Percentiles rank a stretch among this genome's conserved stretches.
Evolutionary conservation across 2,329 filamentous ascomycete species (phyloP).

Genomic region (Neonectria hederae): DNA sequence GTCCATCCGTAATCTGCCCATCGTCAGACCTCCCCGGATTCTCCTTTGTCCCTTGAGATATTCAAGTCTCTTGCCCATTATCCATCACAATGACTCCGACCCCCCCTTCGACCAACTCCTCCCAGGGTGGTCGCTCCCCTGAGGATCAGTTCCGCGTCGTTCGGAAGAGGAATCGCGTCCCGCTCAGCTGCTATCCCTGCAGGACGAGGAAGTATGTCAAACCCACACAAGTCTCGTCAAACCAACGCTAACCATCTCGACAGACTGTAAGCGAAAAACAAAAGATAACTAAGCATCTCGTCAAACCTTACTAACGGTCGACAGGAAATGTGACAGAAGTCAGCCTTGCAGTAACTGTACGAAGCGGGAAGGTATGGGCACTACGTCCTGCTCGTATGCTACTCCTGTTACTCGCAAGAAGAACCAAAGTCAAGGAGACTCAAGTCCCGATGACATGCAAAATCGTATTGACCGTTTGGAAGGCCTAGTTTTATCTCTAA

Average conservation of each 20-base stretch:
- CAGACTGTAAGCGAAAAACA: slow-evolving; percentile 49
- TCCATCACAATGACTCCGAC: slow-evolving; percentile 73
- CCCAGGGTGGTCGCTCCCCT: slow-evolving; percentile 79
- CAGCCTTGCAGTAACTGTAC: slow-evolving; percentile 95
- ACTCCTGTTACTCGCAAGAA: slow-evolving; percentile 77
- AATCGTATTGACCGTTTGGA: slow-evolving; percentile 96
- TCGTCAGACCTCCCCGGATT: slow-evolving; percentile 25
- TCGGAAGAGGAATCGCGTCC: slow-evolving; percentile 90
- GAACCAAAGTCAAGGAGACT: slow-evolving; percentile 68
- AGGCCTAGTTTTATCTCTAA: slow-evolving; percentile 88
- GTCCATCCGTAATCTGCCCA: slow-evolving; percentile 19
- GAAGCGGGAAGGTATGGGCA: slow-evolving; percentile 86
- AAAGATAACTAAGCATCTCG: neutral
- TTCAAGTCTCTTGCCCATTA: slow-evolving; percentile 34
- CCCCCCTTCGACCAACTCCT: slow-evolving; percentile 80
- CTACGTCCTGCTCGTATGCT: slow-evolving; percentile 85
- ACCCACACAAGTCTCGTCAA: slow-evolving; percentile 20
- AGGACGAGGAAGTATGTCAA: slow-evolving; percentile 85
- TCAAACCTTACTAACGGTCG: slow-evolving; percentile 23
- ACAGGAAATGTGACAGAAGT: slow-evolving; percentile 89
- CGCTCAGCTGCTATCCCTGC: slow-evolving; percentile 90
- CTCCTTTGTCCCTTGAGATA: slow-evolving; percentile 36
- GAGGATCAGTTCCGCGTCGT: slow-evolving; percentile 89
- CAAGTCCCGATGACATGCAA: slow-evolving; percentile 93
- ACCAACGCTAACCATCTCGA: slow-evolving; percentile 45